Conservation (phyloP, 2,329 filamentous ascomycete species). For the Neonectria ditissima region DNA sequence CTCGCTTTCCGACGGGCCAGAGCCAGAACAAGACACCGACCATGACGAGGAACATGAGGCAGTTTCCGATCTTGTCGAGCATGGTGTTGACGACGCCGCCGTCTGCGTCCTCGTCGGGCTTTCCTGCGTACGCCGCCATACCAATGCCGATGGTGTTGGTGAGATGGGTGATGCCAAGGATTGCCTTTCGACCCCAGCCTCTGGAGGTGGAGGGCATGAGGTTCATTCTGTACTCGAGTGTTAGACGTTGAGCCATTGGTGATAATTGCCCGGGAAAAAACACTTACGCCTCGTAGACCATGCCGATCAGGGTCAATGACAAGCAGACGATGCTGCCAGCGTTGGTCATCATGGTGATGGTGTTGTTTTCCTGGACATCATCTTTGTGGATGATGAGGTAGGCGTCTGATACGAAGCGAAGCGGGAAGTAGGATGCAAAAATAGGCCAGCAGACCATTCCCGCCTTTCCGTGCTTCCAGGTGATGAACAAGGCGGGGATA, state of each 20-base stretch:
- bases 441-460: constrained; percentile 49
- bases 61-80: constrained; percentile 23
- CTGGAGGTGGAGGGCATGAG: constrained; percentile 19
- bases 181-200: constrained; percentile 18
- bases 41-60: constrained; percentile 14
- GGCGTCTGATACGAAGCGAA: constrained; percentile 41
- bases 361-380: constrained; percentile 36
- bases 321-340: constrained; percentile 45
- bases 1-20: constrained; percentile 16
- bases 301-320: constrained; percentile 41
- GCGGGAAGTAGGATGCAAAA: constrained; percentile 39
- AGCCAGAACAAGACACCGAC: constrained; percentile 14
- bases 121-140: constrained; percentile 27
- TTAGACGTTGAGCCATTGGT: background rate
- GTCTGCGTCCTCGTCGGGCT: background rate
- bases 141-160: constrained; percentile 26
- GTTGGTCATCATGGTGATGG: constrained; percentile 44
- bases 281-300: constrained; percentile 46
- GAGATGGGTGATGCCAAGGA: constrained; percentile 22
- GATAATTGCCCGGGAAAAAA: background rate
- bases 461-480: constrained; percentile 46
- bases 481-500: constrained; percentile 34
- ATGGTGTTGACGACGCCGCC: constrained; percentile 3
- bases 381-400: constrained; percentile 40
- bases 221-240: background rate